These are phyloP conservation scores for Sequoiadendron giganteum DNA, from an alignment of 75 land plant genomes.

Conservation along the genomic window DNA sequence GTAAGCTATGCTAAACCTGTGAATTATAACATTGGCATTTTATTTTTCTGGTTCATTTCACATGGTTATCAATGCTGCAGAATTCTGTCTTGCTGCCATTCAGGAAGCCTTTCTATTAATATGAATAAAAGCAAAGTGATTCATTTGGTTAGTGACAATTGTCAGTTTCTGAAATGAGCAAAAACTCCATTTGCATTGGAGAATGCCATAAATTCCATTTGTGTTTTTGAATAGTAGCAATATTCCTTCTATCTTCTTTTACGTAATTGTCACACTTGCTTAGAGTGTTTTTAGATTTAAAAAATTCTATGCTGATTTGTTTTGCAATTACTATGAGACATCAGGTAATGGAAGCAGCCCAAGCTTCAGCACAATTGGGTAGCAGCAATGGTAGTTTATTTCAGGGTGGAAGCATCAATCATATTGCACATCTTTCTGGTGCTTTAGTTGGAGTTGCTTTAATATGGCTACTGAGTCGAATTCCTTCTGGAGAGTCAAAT, in stretches of 20 bases:
- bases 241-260: not conserved
- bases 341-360: constrained; percentile 98
- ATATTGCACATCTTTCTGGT: constrained; percentile 94
- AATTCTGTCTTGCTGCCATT: not conserved
- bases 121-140: not conserved
- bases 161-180: not conserved
- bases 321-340: not conserved
- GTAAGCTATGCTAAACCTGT: not conserved
- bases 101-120: not conserved
- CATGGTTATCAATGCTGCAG: not conserved
- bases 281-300: not conserved
- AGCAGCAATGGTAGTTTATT: constrained; percentile 23
- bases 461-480: constrained; percentile 68
- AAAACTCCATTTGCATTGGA: not conserved
- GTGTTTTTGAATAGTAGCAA: not conserved
- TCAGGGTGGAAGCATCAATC: constrained; percentile 63
- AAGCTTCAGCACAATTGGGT: constrained; percentile 73
- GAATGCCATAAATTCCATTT: not conserved
- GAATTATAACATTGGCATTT: not conserved
- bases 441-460: constrained; percentile 85
- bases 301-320: not conserved
- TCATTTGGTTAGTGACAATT: not conserved
- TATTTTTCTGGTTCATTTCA: not conserved
- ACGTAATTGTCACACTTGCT: not conserved
- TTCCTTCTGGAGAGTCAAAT: constrained; percentile 41